Base-by-base conservation (phyloP, 495 filamentous ascomycete species). In the Podospora sp. region DNA sequence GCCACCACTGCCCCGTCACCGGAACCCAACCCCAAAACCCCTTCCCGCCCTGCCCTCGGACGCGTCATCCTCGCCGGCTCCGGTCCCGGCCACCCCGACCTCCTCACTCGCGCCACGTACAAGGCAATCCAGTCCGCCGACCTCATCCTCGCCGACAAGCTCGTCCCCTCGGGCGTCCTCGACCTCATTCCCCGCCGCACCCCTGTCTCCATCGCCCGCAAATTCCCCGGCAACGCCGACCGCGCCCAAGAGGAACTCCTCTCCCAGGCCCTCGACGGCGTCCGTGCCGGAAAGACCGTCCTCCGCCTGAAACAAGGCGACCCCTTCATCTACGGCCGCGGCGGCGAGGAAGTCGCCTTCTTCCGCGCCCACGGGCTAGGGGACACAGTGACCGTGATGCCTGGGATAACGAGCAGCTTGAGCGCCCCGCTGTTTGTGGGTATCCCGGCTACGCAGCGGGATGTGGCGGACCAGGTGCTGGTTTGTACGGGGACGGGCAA, bases 191-290 rank as follows among this genome's bases (percentile, higher is more conserved):
- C 95, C 26, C 92, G 96, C 20, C 86, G 95, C 49, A 94, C 94
- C 20, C 89, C 90, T 25, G 89, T 99, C 18, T 87, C 92, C 71
- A 98, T 98, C 72, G 95, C 95, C 8, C 90, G 93, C 68, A 99
- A 99, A 78, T 99, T 98, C 76, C 95, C 95, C 11, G 95, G 95
- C 14, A 98, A 98, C 71, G 95, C 95, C 40, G 95, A 99, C 68
- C 87, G 86, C 46, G 95, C 95, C 0, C 96, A 99, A 75, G 89
- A 91, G 67, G 95, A 99, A 76, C 87, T 99, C 18, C 86, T 97
- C n/a, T 80, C 85, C 36, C 83, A 92, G 72, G 95, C 92, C 0
- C 81, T 97, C 18, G 85, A 85, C 16, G 91, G 88, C 12, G 80
- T 94, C 22, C 81, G 85, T 40, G 83, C 84, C 4, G 96, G 96